Percentiles rank a stretch among this genome's conserved stretches.
phyloP scores from a whole-genome alignment of 2,329 filamentous ascomycete genomes.

The Monosporascus sp. region DNA sequence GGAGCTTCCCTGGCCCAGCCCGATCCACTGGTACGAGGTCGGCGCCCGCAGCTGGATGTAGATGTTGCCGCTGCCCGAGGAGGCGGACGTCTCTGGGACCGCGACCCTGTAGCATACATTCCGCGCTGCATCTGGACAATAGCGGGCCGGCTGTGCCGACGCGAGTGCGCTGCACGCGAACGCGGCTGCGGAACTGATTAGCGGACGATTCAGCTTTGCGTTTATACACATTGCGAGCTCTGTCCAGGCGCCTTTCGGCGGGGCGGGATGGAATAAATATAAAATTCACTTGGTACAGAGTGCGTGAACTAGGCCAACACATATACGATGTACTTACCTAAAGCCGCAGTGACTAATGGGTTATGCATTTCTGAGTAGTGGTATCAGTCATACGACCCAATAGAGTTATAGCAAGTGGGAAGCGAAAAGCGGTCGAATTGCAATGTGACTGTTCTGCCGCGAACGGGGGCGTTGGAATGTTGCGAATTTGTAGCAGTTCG shows the following conservation, averaged over 20 bases:
- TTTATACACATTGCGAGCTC: too few species aligned
- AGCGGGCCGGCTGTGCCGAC: constrained; percentile 24
- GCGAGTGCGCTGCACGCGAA: constrained; percentile 14
- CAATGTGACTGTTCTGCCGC: too few species aligned
- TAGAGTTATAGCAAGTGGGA: too few species aligned
- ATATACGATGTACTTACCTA: not conserved
- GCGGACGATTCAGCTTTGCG: not conserved
- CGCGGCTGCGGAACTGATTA: constrained; percentile 12
- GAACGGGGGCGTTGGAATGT: too few species aligned
- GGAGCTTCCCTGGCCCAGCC: constrained; percentile 47
- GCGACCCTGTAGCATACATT: constrained; percentile 52
- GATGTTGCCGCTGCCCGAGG: constrained; percentile 47
- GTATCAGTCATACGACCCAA: not conserved
- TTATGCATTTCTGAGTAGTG: not conserved
- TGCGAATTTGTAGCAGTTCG: not conserved
- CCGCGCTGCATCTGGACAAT: constrained; percentile 33
- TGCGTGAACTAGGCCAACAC: not conserved
- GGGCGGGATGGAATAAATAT: too few species aligned
- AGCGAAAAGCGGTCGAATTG: too few species aligned
- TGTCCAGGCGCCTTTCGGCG: too few species aligned
- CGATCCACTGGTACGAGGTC: constrained; percentile 49
- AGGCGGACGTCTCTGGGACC: constrained; percentile 45
- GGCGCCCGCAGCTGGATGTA: constrained; percentile 58
- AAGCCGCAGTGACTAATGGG: not conserved
- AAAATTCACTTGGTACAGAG: too few species aligned